These are phyloP conservation scores for Saccharomycodes ludwigii DNA, from an alignment of 805 yeast genomes.

Conservation along the genomic window DNA sequence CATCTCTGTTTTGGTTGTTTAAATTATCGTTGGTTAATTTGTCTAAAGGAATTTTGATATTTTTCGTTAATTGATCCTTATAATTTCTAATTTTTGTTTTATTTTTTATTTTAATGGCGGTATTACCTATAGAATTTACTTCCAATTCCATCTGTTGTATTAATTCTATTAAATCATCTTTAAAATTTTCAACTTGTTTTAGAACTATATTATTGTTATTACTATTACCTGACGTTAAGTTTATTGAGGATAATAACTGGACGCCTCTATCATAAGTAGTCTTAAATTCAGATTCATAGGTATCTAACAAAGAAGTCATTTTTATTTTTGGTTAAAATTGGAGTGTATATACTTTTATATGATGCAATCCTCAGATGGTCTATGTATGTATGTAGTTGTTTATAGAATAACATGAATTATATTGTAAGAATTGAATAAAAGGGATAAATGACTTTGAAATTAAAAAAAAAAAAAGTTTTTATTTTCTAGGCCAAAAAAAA, in stretches of 20 bases:
- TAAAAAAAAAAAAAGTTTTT: too few species aligned
- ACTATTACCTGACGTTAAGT: slow-evolving; percentile 10
- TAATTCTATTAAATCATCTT: slow-evolving; percentile 36
- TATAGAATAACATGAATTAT: too few species aligned
- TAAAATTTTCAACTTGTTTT: slow-evolving; percentile 19
- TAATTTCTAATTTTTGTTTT: slow-evolving; percentile 70
- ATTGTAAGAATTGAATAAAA: too few species aligned
- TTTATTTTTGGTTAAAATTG: too few species aligned
- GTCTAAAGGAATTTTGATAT: slow-evolving; percentile 43
- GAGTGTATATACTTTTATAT: too few species aligned
- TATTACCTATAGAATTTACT: slow-evolving; percentile 65
- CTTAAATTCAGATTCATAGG: slow-evolving; percentile 28
- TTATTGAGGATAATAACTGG: slow-evolving; percentile 9
- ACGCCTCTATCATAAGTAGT: slow-evolving; percentile 19
- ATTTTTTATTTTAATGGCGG: slow-evolving; percentile 43
- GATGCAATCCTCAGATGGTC: too few species aligned
- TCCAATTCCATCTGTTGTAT: slow-evolving; percentile 83
- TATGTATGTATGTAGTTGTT: too few species aligned
- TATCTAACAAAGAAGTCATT: slow-evolving; percentile 18
- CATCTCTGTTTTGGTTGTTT: too few species aligned
- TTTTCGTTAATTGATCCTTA: slow-evolving; percentile 43
- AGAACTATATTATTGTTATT: slow-evolving; percentile 16
- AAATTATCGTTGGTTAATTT: too few species aligned
- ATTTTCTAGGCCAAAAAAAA: too few species aligned
- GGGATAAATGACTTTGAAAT: too few species aligned